A percentile compares a stretch with the other conserved stretches of the same genome.
Conservation (phyloP, 345 rosid genomes). For the Pugionium dolabratum region DNA sequence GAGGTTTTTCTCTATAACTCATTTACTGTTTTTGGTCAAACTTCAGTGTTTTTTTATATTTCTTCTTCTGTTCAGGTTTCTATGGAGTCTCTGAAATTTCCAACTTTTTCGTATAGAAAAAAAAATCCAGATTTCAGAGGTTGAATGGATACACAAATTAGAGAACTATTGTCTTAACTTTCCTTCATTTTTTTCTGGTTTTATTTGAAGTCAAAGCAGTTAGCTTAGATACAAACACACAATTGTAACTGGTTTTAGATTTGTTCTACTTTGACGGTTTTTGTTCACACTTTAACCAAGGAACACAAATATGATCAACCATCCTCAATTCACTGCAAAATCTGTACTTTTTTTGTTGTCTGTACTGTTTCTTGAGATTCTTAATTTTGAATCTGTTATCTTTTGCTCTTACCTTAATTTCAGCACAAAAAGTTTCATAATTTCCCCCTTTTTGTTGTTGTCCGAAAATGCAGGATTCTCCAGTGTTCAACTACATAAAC, state of each 20-base stretch:
- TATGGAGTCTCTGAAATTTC: too few species aligned
- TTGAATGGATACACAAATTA: neutral
- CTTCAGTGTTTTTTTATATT: neutral
- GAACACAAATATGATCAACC: too few species aligned
- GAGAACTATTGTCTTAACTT: neutral
- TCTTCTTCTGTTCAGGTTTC: too few species aligned
- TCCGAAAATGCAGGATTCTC: conserved; percentile 75
- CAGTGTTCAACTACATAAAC: conserved; percentile 84
- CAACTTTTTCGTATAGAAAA: neutral
- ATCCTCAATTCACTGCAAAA: conserved; percentile 8
- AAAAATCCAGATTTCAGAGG: conserved; percentile 1
- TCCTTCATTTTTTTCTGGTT: neutral
- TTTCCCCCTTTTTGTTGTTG: neutral
- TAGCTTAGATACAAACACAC: conserved; percentile 1
- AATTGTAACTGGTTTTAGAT: neutral
- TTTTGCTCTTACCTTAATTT: neutral
- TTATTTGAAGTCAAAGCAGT: conserved; percentile 1
- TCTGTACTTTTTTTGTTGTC: neutral
- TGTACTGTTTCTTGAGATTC: conserved; percentile 16
- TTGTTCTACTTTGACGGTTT: conserved; percentile 8
- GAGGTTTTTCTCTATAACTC: conserved; percentile 51
- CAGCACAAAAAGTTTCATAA: neutral
- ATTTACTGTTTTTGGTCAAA: conserved; percentile 22
- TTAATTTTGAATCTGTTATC: conserved; percentile 12
- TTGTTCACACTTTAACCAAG: too few species aligned